phyloP scores from a whole-genome alignment of 2,329 filamentous ascomycete genomes.

The Exophiala mesophila region DNA sequence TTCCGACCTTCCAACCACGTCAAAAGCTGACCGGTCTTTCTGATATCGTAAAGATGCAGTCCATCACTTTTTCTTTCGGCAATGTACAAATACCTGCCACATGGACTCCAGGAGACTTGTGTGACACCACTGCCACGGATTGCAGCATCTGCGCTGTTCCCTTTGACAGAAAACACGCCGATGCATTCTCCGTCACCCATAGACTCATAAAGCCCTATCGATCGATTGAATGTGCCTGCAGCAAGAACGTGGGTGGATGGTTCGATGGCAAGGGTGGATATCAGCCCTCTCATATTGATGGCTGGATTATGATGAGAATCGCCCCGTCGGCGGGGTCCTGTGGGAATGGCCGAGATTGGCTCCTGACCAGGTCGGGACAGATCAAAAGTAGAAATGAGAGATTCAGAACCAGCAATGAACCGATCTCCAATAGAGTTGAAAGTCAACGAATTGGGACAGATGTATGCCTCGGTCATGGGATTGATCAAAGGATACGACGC shows the following conservation, averaged over 20 bases:
- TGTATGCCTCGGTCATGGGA: slow-evolving; percentile 52
- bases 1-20: slow-evolving; percentile 45
- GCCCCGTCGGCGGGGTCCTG: slow-evolving; percentile 37
- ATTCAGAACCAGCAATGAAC: slow-evolving; percentile 56
- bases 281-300: slow-evolving; percentile 50
- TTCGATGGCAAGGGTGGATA: slow-evolving; percentile 49
- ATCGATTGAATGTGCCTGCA: slow-evolving; percentile 53
- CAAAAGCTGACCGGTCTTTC: slow-evolving; percentile 49
- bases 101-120: slow-evolving; percentile 53
- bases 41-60: slow-evolving; percentile 55
- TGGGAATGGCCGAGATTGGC: slow-evolving; percentile 43
- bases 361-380: slow-evolving; percentile 43
- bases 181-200: slow-evolving; percentile 46
- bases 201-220: slow-evolving; percentile 52
- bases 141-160: slow-evolving; percentile 34
- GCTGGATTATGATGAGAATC: slow-evolving; percentile 13
- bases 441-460: slow-evolving; percentile 51
- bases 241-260: slow-evolving; percentile 46
- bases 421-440: slow-evolving; percentile 46
- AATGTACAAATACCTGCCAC: slow-evolving; percentile 55
- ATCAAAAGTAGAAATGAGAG: slow-evolving; percentile 54
- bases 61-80: slow-evolving; percentile 54
- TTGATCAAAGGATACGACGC: slow-evolving; percentile 53
- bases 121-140: slow-evolving; percentile 52
- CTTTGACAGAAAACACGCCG: slow-evolving; percentile 47